Evolutionary conservation across 805 yeast species (phyloP), one percentile per base, ranked within the genome.

Genomic region (Nakazawaea siamensis): DNA sequence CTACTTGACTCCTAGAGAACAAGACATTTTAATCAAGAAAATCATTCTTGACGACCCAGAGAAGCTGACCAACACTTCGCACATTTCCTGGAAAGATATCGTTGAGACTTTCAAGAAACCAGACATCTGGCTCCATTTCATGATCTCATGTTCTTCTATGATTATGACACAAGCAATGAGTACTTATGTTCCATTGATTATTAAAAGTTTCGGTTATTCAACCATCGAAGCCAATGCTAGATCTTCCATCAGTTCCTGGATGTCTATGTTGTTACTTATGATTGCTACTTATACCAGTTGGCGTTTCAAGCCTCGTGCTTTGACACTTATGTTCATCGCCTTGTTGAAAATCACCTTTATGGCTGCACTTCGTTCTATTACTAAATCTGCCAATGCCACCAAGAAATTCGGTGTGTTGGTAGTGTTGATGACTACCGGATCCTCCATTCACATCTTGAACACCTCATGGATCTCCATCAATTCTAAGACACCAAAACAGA

Each of bases 51-150:
- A 43, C 34, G 47, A 43, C 26, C 47, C 47, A 24, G 46, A 64
- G 11, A 70, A 70, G 57, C 33, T 38, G 29, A 18, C 27, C 4
- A 35, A 24, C 18, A 18, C 41, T 4, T 18, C 29, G 4, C 19
- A 27, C n/a, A 31, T 36, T 13, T 14, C 28, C 27, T 16, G 27
- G 11, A 20, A 24, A 31, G 39, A 36, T 27, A n/a, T 36, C 13
- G 9, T 10, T 16, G 12, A 9, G 2, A 17, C 28, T 23, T 21
- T 31, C 21, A 17, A 14, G 5, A 14, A 24, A 18, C 29, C 29
- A 4, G 11, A 15, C 10, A 27, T 36, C 7, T 36, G 35, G 39
- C 19, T 11, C 24, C 39, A 36, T 24, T 31, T 31, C 21, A 18
- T 36, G 7, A 8, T 36, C 3, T 13, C 26, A 4, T 24, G 31